Evolutionary conservation across 805 yeast genomes (phyloP).

Genomic region (Wickerhamomyces strasburgensis): DNA sequence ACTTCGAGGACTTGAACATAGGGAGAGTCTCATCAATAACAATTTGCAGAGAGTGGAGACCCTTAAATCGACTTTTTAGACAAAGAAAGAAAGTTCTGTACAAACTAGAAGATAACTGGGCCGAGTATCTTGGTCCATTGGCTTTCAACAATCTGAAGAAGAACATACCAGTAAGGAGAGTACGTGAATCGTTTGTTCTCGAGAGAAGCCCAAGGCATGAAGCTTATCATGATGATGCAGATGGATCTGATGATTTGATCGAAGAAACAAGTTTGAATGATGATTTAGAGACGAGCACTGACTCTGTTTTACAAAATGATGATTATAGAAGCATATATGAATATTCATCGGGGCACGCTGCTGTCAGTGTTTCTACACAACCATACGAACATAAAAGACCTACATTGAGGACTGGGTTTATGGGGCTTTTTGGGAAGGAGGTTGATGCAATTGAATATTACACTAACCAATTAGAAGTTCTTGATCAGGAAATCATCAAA

Average conservation of each 20-base stretch:
- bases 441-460: conserved; percentile 82
- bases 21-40: conserved; percentile 76
- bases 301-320: conserved; percentile 9
- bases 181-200: conserved; percentile 21
- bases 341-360: conserved; percentile 17
- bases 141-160: conserved; percentile 16
- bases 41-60: conserved; percentile 84
- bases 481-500: conserved; percentile 64
- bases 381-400: conserved; percentile 49
- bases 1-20: conserved; percentile 71
- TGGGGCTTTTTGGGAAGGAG: conserved; percentile 59
- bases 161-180: conserved; percentile 21
- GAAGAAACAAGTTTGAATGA: conserved; percentile 10
- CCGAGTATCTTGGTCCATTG: conserved; percentile 51
- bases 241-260: conserved; percentile 6
- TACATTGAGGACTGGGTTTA: conserved; percentile 48
- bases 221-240: conserved; percentile 10
- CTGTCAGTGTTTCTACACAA: conserved; percentile 13
- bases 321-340: conserved; percentile 21
- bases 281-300: conserved; percentile 4
- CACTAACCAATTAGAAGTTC: conserved; percentile 57
- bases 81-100: conserved; percentile 49
- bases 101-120: conserved; percentile 67
- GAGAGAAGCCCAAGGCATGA: conserved; percentile 16
- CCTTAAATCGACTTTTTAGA: conserved; percentile 59